phyloP scores from a whole-genome alignment of 371 early-diverging fungal genomes.

The Amoeboaphelidium protococcarum region DNA sequence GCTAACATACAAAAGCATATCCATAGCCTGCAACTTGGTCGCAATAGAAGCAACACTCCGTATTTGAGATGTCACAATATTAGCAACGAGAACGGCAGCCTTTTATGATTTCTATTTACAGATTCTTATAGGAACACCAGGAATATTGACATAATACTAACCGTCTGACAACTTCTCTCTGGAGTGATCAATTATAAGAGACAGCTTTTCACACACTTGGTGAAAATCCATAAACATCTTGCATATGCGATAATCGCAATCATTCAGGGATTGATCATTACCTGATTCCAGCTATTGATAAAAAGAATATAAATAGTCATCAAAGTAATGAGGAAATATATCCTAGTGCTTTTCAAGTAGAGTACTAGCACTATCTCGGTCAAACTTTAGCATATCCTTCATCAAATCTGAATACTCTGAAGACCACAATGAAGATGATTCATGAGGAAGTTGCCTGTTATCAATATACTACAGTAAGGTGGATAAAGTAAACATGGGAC shows the following conservation, averaged over 20 bases:
- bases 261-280: no score
- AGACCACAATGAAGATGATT: background rate
- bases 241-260: no score
- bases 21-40: slow-evolving; percentile 40
- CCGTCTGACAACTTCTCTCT: background rate
- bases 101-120: background rate
- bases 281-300: background rate
- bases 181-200: background rate
- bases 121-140: background rate
- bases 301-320: background rate
- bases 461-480: slow-evolving; percentile 69
- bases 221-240: no score
- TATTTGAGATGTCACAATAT: slow-evolving; percentile 16
- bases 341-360: background rate
- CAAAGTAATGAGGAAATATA: background rate
- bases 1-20: slow-evolving; percentile 36
- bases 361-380: background rate
- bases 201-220: no score
- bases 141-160: background rate
- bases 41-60: slow-evolving; percentile 40
- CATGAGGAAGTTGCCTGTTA: slow-evolving; percentile 23
- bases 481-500: slow-evolving; percentile 58
- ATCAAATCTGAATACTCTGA: background rate
- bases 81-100: background rate
- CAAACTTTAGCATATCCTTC: background rate